These are phyloP conservation scores for Penicillium aurantiogriseum DNA, from an alignment of 2,329 filamentous ascomycete species.

Conservation along the genomic window DNA sequence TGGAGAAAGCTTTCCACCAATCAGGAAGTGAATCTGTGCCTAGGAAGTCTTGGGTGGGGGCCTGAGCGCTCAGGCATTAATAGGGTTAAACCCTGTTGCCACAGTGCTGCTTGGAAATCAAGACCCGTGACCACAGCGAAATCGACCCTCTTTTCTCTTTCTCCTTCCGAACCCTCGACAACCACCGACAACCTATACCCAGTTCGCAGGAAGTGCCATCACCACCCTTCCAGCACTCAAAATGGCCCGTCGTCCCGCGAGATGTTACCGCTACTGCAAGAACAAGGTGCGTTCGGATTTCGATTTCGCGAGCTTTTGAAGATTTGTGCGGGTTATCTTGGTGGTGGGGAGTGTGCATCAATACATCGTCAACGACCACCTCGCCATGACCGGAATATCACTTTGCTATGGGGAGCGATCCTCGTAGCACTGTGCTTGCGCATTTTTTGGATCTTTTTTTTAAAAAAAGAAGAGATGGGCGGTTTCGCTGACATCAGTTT, in stretches of 20 bases:
- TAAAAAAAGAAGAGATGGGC: background rate
- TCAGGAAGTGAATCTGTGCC: rapidly evolving
- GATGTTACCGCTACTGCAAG: slow-evolving; percentile 99
- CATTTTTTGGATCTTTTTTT: slow-evolving; percentile 4
- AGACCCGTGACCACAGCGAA: slow-evolving; percentile 29
- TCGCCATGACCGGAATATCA: background rate
- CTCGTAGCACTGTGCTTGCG: background rate
- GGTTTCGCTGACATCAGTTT: slow-evolving; percentile 22
- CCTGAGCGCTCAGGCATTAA: slow-evolving; percentile 3
- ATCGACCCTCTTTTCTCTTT: slow-evolving; percentile 23
- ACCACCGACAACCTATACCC: slow-evolving; percentile 37
- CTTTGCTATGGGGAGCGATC: background rate
- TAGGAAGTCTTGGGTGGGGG: background rate
- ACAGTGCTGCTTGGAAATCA: slow-evolving; percentile 47
- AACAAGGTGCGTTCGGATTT: slow-evolving; percentile 78
- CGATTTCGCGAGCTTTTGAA: slow-evolving; percentile 17
- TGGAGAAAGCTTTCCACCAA: background rate
- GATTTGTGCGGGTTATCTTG: slow-evolving; percentile 30
- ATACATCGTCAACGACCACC: slow-evolving; percentile 5
- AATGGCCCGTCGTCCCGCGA: slow-evolving; percentile 99
- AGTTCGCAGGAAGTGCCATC: slow-evolving; percentile 50
- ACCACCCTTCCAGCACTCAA: slow-evolving; percentile 62
- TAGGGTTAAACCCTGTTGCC: slow-evolving; percentile 44
- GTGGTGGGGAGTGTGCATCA: slow-evolving; percentile 30
- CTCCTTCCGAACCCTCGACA: slow-evolving; percentile 37